These are phyloP conservation scores for Mycena sp. DNA, from an alignment of 1,284 basidiomycete species.

Conservation along the genomic window DNA sequence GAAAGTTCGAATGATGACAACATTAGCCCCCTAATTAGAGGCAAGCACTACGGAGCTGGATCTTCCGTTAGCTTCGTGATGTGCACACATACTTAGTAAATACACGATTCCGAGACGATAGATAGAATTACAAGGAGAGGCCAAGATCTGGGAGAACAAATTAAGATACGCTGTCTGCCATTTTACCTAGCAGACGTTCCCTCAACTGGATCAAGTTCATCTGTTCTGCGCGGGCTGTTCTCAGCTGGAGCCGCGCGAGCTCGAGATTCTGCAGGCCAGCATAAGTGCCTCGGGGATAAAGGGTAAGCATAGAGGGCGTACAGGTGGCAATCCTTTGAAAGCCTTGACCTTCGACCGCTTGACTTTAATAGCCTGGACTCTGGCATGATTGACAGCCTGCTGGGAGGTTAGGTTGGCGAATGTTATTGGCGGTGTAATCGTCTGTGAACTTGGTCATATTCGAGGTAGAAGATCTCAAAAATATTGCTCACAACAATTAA, in stretches of 20 bases:
- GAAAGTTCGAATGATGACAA: too few relatives aligned
- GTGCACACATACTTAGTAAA: too few relatives aligned
- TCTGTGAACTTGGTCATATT: constrained; percentile 32
- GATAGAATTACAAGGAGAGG: neutral
- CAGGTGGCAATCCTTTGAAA: constrained; percentile 59
- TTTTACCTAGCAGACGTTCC: constrained; percentile 54
- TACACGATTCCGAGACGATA: too few relatives aligned
- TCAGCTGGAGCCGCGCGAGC: constrained; percentile 53
- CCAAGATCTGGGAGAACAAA: too few relatives aligned
- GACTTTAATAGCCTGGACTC: constrained; percentile 49
- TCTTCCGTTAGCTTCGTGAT: too few relatives aligned
- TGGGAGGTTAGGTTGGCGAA: constrained; percentile 48
- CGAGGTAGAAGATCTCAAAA: neutral
- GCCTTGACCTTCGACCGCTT: constrained; percentile 54
- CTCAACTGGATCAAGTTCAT: constrained; percentile 55
- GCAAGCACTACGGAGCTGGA: too few relatives aligned
- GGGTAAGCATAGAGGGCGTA: constrained; percentile 33
- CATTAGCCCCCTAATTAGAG: too few relatives aligned
- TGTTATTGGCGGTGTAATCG: constrained; percentile 43
- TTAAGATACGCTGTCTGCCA: constrained; percentile 51
- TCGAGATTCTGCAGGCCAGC: constrained; percentile 51
- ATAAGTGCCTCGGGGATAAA: neutral
- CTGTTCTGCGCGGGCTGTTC: constrained; percentile 51
- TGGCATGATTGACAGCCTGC: constrained; percentile 47
- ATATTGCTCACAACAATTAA: constrained; percentile 39